Evolutionary conservation across 2,329 filamentous ascomycete species (phyloP).

Genomic region (Penicillium verrucosum): DNA sequence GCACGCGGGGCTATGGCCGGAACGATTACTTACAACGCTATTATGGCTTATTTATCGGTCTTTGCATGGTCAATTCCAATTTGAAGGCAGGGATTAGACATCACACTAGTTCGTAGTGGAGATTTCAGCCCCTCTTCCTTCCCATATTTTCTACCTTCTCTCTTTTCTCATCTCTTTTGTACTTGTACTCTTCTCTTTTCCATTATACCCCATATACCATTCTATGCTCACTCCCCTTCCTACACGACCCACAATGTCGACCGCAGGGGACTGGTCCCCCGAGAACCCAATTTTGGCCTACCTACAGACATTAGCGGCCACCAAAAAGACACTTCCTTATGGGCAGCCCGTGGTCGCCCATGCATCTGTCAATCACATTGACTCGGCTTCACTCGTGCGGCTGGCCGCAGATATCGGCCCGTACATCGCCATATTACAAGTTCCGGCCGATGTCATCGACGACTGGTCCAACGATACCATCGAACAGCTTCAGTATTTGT

Average conservation of each 20-base stretch:
- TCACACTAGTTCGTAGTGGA: constrained; percentile 19
- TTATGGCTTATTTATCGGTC: constrained; percentile 1
- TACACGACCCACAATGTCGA: constrained; percentile 18
- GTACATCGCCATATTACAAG: constrained; percentile 59
- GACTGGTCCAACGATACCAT: constrained; percentile 59
- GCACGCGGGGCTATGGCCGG: constrained; percentile 1
- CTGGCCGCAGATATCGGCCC: constrained; percentile 59
- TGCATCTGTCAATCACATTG: constrained; percentile 57
- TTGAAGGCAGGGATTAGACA: constrained; percentile 16
- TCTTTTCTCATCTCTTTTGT: neutral
- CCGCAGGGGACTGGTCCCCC: constrained; percentile 15
- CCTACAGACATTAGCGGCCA: constrained; percentile 31
- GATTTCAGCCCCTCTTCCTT: constrained; percentile 17
- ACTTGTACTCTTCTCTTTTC: neutral
- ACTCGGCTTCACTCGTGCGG: constrained; percentile 53
- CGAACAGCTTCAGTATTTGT: constrained; percentile 32
- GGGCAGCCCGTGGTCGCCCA: constrained; percentile 43
- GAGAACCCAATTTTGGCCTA: constrained; percentile 39
- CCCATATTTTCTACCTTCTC: constrained; percentile 5
- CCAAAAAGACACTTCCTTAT: constrained; percentile 39
- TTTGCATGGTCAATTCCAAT: constrained; percentile 5
- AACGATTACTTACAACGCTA: neutral
- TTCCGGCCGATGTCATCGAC: constrained; percentile 60
- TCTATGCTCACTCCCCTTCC: neutral
- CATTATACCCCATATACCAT: neutral